Percentiles rank a stretch among this genome's conserved stretches.
phyloP scores from a whole-genome alignment of 2,329 filamentous ascomycete genomes.

The Ambrosiella xylebori region DNA sequence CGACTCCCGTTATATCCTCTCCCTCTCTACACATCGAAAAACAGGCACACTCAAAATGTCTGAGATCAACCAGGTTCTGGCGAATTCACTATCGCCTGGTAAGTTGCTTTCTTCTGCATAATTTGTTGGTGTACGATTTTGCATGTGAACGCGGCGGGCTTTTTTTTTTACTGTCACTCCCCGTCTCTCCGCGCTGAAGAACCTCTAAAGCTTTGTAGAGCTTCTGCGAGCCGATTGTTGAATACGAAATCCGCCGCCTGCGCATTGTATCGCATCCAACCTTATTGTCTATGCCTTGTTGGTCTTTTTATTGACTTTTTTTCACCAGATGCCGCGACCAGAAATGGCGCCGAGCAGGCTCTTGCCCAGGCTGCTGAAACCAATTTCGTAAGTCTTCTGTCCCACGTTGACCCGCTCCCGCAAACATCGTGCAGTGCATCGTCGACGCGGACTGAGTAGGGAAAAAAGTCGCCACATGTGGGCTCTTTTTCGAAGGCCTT shows the following conservation, averaged over 20 bases:
- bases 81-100: slow-evolving; percentile 93
- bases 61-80: slow-evolving; percentile 96
- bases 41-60: slow-evolving; percentile 46
- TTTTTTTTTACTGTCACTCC: slow-evolving; percentile 5
- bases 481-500: neutral
- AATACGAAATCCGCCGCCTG: neutral
- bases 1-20: slow-evolving; percentile 5
- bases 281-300: too few relatives aligned
- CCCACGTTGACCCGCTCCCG: neutral
- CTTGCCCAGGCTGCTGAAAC: slow-evolving; percentile 80
- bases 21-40: slow-evolving; percentile 7
- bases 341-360: slow-evolving; percentile 85
- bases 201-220: neutral
- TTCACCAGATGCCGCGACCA: slow-evolving; percentile 55
- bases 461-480: neutral
- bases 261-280: too few relatives aligned
- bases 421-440: neutral
- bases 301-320: neutral
- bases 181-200: neutral
- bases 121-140: neutral
- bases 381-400: slow-evolving; percentile 59
- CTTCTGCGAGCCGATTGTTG: neutral
- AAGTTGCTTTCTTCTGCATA: slow-evolving; percentile 23
- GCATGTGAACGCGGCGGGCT: neutral
- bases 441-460: neutral